Conservation (phyloP, 768 basidiomycete genomes). For the Antrodiella citrinella region DNA sequence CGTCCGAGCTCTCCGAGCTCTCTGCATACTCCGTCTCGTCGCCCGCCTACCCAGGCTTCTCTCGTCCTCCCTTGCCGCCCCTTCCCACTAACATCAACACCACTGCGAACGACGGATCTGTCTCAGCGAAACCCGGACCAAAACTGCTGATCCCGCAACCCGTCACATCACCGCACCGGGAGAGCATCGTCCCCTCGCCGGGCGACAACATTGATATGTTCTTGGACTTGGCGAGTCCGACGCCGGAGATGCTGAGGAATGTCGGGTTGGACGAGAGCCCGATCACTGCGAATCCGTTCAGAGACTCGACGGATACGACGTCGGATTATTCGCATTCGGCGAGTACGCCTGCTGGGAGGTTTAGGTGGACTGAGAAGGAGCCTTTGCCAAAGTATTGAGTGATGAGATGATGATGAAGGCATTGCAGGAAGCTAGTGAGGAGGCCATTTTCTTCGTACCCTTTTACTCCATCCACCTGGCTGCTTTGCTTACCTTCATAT, state of each 20-base stretch:
- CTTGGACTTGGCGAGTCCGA: background rate
- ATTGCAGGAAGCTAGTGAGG: too few relatives aligned
- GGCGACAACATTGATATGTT: background rate
- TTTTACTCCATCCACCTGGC: too few relatives aligned
- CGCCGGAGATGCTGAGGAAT: background rate
- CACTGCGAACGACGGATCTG: background rate
- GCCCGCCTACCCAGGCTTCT: background rate
- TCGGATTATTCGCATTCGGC: background rate
- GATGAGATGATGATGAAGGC: too few relatives aligned
- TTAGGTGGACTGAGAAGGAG: background rate
- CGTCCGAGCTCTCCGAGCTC: background rate
- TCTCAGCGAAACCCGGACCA: background rate
- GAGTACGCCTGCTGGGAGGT: background rate
- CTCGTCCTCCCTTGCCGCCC: background rate
- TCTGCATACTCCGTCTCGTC: background rate
- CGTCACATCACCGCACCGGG: background rate
- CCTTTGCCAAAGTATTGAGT: background rate
- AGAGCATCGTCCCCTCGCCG: background rate
- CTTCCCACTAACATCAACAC: background rate
- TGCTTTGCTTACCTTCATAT: too few relatives aligned
- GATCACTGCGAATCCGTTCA: background rate
- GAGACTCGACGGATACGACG: background rate
- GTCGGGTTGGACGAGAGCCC: background rate
- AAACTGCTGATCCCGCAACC: background rate
- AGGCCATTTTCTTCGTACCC: too few relatives aligned